Base-by-base conservation (phyloP, 2,329 filamentous ascomycete species). In the Epichloe sibirici region DNA sequence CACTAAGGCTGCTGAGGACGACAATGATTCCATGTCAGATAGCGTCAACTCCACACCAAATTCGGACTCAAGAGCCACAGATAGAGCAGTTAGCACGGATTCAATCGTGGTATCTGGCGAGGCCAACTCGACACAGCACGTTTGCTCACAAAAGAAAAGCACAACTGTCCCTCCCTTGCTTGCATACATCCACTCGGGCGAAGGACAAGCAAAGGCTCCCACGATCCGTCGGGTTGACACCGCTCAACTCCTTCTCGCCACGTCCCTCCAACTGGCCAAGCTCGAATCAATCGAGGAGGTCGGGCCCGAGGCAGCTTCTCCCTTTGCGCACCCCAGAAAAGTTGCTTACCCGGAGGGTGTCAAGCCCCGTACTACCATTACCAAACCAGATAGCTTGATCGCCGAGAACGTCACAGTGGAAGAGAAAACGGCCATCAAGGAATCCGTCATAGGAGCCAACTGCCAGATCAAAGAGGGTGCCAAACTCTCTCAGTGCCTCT, bases 371-470 rank as follows among this genome's bases (percentile, higher is more conserved):
- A 90, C 86, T 46, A 93, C 88, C 4, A 86, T 97, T 52, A 90
- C 88, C 21, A 81, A 85, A 60, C 77, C 81, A 46, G 91, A 96
- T 71, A 88, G 82, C 58, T 76, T 97, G 2, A 80, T 97, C 39
- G 91, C 82, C 1, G 87, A 91, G 53, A 96, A 96, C 62, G 89
- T 94, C 42, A 89, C 83, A 1, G 83, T 97, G 0, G 88, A 91
- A 63, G 88, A 91, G 61, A 91, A 91, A 66, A 85, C 82, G 25
- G 86, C 90, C n/a, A 86, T 98, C 70, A 96, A 95, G 67, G 89
- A 95, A 68, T 86, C 78, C 39, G 88, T 96, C 34, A 81, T 98
- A 42, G 93, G 93, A 3, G 82, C 88, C 4, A 89, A 88, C 60
- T 95, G 89, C 66, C 85, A 87, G 61, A 91, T 98, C 57, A 83